phyloP scores from a whole-genome alignment of 768 basidiomycete species.

The Russula olivacea region DNA sequence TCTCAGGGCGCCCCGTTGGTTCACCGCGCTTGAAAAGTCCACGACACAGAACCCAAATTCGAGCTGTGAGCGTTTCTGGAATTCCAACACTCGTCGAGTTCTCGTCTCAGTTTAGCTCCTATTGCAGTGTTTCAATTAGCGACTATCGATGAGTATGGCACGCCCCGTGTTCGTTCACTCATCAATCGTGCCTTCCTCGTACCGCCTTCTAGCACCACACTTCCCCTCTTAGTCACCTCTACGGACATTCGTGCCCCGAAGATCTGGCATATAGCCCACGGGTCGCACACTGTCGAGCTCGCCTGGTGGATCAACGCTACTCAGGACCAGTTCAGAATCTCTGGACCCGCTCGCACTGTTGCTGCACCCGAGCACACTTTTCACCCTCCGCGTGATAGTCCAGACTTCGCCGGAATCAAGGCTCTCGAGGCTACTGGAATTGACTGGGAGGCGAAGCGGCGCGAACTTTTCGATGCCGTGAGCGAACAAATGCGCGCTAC shows the following conservation, averaged over 20 bases:
- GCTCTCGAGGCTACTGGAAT: constrained; percentile 31
- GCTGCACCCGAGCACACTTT: constrained; percentile 41
- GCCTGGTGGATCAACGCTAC: constrained; percentile 70
- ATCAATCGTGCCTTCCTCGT: constrained; percentile 56
- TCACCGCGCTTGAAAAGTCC: constrained; percentile 27
- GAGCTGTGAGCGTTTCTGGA: constrained; percentile 21
- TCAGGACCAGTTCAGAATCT: constrained; percentile 68
- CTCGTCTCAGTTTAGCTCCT: neutral
- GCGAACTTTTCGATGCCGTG: constrained; percentile 54
- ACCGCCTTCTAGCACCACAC: constrained; percentile 36
- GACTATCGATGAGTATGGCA: constrained; percentile 41
- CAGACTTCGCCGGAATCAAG: constrained; percentile 23
- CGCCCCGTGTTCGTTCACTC: constrained; percentile 60
- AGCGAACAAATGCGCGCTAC: constrained; percentile 58
- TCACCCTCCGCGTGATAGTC: constrained; percentile 23
- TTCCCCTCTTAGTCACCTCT: constrained; percentile 58
- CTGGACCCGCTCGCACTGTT: constrained; percentile 51
- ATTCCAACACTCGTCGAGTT: neutral
- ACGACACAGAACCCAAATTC: constrained; percentile 28
- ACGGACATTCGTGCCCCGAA: constrained; percentile 75
- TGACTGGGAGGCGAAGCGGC: constrained; percentile 64
- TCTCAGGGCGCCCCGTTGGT: constrained; percentile 28
- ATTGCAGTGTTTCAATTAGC: constrained; percentile 55
- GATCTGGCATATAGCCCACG: constrained; percentile 47
- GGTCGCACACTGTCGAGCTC: constrained; percentile 50